These are phyloP conservation scores for Termitomyces eurrhizus DNA, from an alignment of 768 basidiomycete species.

Conservation along the genomic window DNA sequence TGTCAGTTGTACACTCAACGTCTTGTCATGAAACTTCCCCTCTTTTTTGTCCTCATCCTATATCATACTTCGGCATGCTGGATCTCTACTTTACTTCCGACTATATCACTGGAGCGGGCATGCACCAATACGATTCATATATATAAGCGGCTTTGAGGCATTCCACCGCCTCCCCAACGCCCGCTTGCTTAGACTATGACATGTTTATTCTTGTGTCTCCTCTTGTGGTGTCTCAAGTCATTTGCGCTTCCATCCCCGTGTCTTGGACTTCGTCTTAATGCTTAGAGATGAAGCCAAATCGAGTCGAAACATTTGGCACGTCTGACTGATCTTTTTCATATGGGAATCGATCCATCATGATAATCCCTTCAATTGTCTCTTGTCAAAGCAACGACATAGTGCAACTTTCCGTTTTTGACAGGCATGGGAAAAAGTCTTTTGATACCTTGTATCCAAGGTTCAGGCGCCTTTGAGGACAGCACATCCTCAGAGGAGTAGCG, in stretches of 20 bases:
- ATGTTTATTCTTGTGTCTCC: neutral
- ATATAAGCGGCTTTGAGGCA: too few species aligned
- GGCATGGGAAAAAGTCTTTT: neutral
- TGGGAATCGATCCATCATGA: neutral
- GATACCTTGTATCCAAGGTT: neutral
- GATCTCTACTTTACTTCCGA: too few species aligned
- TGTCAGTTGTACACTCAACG: too few species aligned
- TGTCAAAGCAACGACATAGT: neutral
- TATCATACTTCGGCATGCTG: too few species aligned
- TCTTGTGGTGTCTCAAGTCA: neutral
- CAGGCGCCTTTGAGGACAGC: neutral
- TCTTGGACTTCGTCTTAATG: neutral
- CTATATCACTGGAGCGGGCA: too few species aligned
- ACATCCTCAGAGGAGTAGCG: neutral
- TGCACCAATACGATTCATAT: too few species aligned
- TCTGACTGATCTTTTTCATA: neutral
- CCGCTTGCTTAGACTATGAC: neutral
- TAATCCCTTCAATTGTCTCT: neutral
- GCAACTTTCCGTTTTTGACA: neutral
- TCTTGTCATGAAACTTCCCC: too few species aligned
- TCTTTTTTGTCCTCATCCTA: too few species aligned
- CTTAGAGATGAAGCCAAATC: neutral
- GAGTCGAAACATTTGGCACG: neutral
- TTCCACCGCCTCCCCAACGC: too few species aligned
- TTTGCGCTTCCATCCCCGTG: neutral